Evolutionary conservation across 78 protist genomes (phyloP), one percentile per base, ranked within the genome.

Genomic region (Polysphondylium violaceum): DNA sequence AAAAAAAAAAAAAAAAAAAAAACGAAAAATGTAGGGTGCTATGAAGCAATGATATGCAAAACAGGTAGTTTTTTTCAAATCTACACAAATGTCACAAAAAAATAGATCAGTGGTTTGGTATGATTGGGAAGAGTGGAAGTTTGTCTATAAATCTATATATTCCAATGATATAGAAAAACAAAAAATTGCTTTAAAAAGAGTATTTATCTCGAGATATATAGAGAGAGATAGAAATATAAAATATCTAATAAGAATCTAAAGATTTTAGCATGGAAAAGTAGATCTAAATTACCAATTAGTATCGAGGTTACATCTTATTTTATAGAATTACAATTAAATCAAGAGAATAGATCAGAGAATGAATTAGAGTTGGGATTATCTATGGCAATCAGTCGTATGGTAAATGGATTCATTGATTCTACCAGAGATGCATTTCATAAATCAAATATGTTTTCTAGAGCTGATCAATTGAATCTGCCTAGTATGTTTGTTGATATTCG

Each of bases 111-210:
- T 51, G 17, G 14, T 47, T 41, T 77, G 74, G 74, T 47, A 64
- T 25, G 75, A 77, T 77, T 77, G 87, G 87, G 87, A 77, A 16
- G 87, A 77, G 51, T 77, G 74, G 74, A 77, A 77, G 40, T 31
- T 3, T n/a, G 33, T 77, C 4, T 77, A 77, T 64, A 27, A 51
- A 12, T 25, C 31, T 25, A 5, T 83, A 16, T 83, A 69, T 59
- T 56, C 73, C 0, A 14, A 56, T 17, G 76, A 69, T 21, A 60
- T 29, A 43, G 29, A 53, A 9, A 59, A 67, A 16, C 76, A 83
- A 56, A 17, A 6, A 3, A 6, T 7, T 29, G 90, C 63, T 17
- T 58, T 83, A 0, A 83, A 83, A 41, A 67, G 90, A 83, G 56
- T 74, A 33, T 58, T 6, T 58, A n/a, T 8, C 5, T 11, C 6